phyloP scores from a whole-genome alignment of 306 rosid genomes.

The Rubus parviflorus region DNA sequence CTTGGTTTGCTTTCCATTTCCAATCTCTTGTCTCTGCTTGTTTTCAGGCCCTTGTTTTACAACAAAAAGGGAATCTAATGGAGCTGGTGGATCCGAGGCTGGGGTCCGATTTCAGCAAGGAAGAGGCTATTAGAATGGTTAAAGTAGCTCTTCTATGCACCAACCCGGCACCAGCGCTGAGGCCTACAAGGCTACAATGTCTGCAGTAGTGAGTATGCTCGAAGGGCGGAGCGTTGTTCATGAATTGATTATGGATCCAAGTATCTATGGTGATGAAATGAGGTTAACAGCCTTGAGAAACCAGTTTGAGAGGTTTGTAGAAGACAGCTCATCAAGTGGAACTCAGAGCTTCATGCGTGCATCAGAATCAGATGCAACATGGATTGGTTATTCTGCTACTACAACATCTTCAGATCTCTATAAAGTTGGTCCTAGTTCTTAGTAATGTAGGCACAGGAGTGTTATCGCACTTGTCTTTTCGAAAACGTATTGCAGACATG shows the following conservation, averaged over 20 bases:
- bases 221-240: slow-evolving; percentile 51
- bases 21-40: background rate
- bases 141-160: slow-evolving; percentile 58
- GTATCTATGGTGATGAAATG: slow-evolving; percentile 27
- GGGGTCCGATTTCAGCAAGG: slow-evolving; percentile 26
- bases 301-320: background rate
- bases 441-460: background rate
- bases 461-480: background rate
- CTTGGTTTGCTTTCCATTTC: background rate
- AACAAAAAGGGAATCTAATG: slow-evolving; percentile 40
- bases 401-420: background rate
- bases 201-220: slow-evolving; percentile 62
- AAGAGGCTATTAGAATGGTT: slow-evolving; percentile 43
- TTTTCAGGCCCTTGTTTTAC: slow-evolving; percentile 47
- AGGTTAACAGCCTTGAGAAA: slow-evolving; percentile 28
- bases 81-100: slow-evolving; percentile 56
- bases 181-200: slow-evolving; percentile 71
- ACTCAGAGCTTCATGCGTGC: background rate
- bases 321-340: background rate
- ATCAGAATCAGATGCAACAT: background rate
- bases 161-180: slow-evolving; percentile 44
- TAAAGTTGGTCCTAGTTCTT: background rate
- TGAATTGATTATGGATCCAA: slow-evolving; percentile 41
- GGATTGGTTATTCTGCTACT: background rate
- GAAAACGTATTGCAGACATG: background rate